phyloP scores from a whole-genome alignment of 345 rosid species.

The Eucalyptus sp. region DNA sequence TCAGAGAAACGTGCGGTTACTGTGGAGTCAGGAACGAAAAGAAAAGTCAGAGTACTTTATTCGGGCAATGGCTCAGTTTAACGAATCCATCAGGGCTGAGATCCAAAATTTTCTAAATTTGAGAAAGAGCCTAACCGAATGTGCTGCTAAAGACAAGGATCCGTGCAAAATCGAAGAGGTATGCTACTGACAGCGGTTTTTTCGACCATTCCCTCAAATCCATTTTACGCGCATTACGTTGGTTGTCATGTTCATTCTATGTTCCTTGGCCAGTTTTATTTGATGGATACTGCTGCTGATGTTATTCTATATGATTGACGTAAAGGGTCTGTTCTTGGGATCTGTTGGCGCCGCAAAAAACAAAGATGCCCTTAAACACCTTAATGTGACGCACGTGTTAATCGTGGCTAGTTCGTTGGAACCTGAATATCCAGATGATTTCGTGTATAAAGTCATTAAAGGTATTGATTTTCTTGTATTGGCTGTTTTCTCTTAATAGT shows the following conservation, averaged over 20 bases:
- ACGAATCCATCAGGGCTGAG: constrained; percentile 22
- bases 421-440: constrained; percentile 29
- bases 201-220: background rate
- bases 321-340: constrained; percentile 40
- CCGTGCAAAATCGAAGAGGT: constrained; percentile 53
- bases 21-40: background rate
- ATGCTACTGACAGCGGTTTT: background rate
- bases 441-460: constrained; percentile 25
- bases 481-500: background rate
- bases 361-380: constrained; percentile 20
- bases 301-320: background rate
- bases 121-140: background rate
- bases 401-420: constrained; percentile 21
- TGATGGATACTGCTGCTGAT: background rate
- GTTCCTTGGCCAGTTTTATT: background rate
- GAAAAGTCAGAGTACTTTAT: background rate
- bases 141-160: constrained; percentile 27
- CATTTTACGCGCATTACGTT: background rate
- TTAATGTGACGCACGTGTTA: constrained; percentile 30
- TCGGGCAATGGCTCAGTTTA: constrained; percentile 16
- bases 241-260: background rate
- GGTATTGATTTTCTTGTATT: constrained; percentile 9
- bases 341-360: constrained; percentile 34
- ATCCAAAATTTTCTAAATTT: constrained; percentile 18
- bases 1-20: background rate